Conservation (phyloP, 495 filamentous ascomycete genomes). For the Annulohypoxylon bovei region DNA sequence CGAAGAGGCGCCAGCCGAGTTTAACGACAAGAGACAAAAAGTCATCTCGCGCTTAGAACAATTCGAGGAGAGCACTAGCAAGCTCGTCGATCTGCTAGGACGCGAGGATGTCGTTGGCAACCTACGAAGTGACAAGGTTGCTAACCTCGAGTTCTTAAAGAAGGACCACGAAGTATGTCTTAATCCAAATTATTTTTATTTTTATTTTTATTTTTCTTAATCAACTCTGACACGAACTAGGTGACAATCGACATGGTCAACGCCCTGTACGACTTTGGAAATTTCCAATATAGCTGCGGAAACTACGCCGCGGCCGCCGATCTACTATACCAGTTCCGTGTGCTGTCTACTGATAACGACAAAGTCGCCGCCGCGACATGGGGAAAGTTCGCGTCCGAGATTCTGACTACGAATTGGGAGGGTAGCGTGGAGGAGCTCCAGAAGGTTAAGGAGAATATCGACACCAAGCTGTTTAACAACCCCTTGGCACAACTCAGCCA, state of each 20-base stretch:
- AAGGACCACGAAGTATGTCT: constrained; percentile 81
- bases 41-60: constrained; percentile 82
- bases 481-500: constrained; percentile 92
- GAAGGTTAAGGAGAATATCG: constrained; percentile 92
- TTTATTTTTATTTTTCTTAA: background rate
- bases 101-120: constrained; percentile 88
- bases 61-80: constrained; percentile 83
- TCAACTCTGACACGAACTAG: constrained; percentile 49
- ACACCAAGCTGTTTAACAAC: constrained; percentile 92
- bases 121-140: constrained; percentile 92
- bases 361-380: constrained; percentile 93
- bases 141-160: constrained; percentile 95
- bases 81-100: constrained; percentile 83
- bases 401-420: constrained; percentile 93
- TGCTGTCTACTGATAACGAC: constrained; percentile 97
- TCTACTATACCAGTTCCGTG: constrained; percentile 92
- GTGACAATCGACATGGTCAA: constrained; percentile 95
- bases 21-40: constrained; percentile 85
- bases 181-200: background rate
- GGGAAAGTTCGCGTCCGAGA: constrained; percentile 95
- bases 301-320: constrained; percentile 89
- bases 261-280: constrained; percentile 90
- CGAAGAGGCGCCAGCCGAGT: constrained; percentile 82
- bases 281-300: constrained; percentile 96
- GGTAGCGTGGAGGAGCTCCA: constrained; percentile 93